Base-by-base conservation (phyloP, 768 basidiomycete genomes). In the Leccinum aurantiacum region DNA sequence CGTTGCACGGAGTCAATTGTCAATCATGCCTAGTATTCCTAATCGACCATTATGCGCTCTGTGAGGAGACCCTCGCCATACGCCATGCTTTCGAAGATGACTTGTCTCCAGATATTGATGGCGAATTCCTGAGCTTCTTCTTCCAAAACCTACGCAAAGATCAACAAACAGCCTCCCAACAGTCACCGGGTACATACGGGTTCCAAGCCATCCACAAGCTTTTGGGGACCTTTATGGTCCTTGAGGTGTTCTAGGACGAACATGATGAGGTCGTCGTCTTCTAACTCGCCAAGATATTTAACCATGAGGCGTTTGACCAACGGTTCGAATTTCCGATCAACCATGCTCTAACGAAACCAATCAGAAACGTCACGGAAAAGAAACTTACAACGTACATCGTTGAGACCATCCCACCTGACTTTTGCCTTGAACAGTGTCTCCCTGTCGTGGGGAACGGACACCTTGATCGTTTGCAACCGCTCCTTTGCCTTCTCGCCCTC, bases 11-110 rank as follows among this genome's bases (percentile, higher is more conserved):
- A 52, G 55, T 65, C 65, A 56, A 60, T 47, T 49, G 44, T 57
- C 60, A 61, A 41, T 13, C 56, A 46, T 44, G 41, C 57, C 46
- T 44, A 57, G 51, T 53, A 65, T 53, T 52, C 63, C 56, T 76
- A 88, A 74, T 91, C 90, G 69, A 93, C 87, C 77, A 90, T 80
- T 84, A 91, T 85, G 72, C 83, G 84, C 66, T 93, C 93, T 25
- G 93, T 94, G 67, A 90, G 85, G 61, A 96, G 79, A 44, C 93
- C 93, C 74, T 95, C 91, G 62, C 85, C 87, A 72, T 92, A 95
- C 27, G 94, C 91, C 85, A 93, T 90, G 68, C 93, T 94, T 80
- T 98, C 95, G 71, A 96, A 96, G 54, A 94, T 91, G 66, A 96
- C 83, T 76, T 93, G 91, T 57, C 93, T 85, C 95, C 95, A 98